A percentile compares a stretch with the other conserved stretches of the same genome.
Conservation (phyloP, 192 early-diverging fungal species). For the Phlyctochytrium arcticum region DNA sequence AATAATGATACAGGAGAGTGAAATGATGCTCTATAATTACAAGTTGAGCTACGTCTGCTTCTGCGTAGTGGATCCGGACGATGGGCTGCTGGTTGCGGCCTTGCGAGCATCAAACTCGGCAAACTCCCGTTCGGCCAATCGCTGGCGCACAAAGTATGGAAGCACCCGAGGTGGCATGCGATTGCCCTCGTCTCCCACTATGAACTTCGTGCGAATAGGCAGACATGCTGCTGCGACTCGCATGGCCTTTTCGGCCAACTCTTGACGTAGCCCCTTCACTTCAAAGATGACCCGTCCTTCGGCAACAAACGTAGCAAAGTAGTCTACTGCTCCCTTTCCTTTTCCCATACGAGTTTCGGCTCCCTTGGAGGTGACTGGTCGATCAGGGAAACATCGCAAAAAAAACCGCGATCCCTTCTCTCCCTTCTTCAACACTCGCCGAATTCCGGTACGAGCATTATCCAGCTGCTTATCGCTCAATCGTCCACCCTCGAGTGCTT, state of each 20-base stretch:
- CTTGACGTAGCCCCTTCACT: conserved; percentile 74
- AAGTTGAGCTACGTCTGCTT: too few species aligned
- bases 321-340: conserved; percentile 92
- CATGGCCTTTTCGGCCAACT: conserved; percentile 75
- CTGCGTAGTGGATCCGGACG: too few species aligned
- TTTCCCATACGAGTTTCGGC: conserved; percentile 96
- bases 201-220: conserved; percentile 67
- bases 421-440: conserved; percentile 75
- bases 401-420: conserved; percentile 82
- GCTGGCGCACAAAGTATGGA: conserved; percentile 27
- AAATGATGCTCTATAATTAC: too few species aligned
- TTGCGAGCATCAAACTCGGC: conserved; percentile 18
- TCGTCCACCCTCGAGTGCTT: conserved; percentile 77
- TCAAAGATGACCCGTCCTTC: conserved; percentile 89
- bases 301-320: conserved; percentile 86
- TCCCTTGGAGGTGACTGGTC: conserved; percentile 88
- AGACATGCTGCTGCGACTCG: conserved; percentile 59
- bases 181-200: conserved; percentile 28
- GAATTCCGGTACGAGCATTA: conserved; percentile 65
- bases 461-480: conserved; percentile 81
- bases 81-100: too few species aligned
- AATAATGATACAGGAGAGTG: too few species aligned
- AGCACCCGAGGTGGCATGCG: conserved; percentile 29
- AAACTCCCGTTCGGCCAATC: conserved; percentile 16
- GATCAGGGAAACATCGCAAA: conserved; percentile 87